A percentile compares a stretch with the other conserved stretches of the same genome.
Evolutionary conservation across 371 early-diverging fungal species (phyloP).

Genomic region (Thermomucor indicae-seudaticae): DNA sequence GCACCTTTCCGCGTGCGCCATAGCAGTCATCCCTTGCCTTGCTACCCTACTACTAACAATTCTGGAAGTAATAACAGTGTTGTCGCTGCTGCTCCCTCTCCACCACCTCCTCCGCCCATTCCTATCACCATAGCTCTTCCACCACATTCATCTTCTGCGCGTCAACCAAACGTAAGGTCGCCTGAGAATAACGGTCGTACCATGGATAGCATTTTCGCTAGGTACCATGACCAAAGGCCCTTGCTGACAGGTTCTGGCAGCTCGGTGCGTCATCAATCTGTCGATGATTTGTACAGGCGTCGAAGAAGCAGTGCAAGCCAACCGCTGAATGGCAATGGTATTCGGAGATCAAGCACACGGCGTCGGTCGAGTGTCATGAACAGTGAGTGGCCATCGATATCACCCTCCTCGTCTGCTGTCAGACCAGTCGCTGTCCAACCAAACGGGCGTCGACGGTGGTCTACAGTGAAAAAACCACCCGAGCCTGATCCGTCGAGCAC

Average conservation of each 20-base stretch:
- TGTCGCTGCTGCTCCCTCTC: too few species aligned
- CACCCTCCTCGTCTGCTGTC: conserved; percentile 4
- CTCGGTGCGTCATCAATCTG: neutral
- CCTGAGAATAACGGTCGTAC: conserved; percentile 1
- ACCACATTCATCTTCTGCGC: conserved; percentile 4
- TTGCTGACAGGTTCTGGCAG: neutral
- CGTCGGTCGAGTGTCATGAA: conserved; percentile 3
- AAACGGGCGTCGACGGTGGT: conserved; percentile 21
- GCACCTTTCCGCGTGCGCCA: conserved; percentile 3
- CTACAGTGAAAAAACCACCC: conserved; percentile 12
- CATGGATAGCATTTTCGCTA: conserved; percentile 19
- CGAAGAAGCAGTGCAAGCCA: conserved; percentile 4
- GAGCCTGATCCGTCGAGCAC: too few species aligned
- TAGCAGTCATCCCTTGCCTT: conserved; percentile 7
- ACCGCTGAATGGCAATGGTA: neutral
- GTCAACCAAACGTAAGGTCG: neutral
- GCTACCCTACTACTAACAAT: conserved; percentile 1
- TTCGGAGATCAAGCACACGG: neutral
- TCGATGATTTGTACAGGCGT: neutral
- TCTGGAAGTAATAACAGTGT: too few species aligned
- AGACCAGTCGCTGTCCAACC: neutral
- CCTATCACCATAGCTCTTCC: conserved; percentile 11
- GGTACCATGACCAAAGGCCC: conserved; percentile 7
- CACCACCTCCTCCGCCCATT: too few species aligned
- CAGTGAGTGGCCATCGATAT: conserved; percentile 14